A percentile compares a stretch with the other conserved stretches of the same genome.
Evolutionary conservation across 805 yeast species (phyloP).

Genomic region (Candida loeiensis): DNA sequence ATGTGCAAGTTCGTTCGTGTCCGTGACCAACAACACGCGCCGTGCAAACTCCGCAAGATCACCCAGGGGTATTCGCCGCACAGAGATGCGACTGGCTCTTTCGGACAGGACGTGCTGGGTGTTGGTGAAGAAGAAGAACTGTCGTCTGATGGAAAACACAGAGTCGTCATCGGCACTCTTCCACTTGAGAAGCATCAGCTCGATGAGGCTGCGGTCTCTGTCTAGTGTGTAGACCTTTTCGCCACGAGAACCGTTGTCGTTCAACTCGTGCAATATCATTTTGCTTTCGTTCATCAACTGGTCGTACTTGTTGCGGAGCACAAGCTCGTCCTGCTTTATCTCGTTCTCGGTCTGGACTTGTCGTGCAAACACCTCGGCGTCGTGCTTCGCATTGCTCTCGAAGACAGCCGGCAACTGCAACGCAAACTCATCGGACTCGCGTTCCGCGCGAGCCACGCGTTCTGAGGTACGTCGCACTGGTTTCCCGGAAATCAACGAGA

Average conservation of each 20-base stretch:
- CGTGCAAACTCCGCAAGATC: too few species aligned
- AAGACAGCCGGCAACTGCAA: constrained; percentile 29
- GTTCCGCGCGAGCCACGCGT: background rate
- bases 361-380: constrained; percentile 21
- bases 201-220: constrained; percentile 19
- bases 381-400: constrained; percentile 24
- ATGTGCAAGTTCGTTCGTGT: background rate
- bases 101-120: background rate
- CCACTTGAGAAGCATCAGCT: constrained; percentile 15
- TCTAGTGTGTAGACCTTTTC: constrained; percentile 16
- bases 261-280: constrained; percentile 24
- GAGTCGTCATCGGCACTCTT: constrained; percentile 10
- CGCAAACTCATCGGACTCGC: constrained; percentile 15
- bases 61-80: too few species aligned
- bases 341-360: constrained; percentile 17
- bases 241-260: constrained; percentile 29
- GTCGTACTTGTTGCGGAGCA: constrained; percentile 8
- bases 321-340: constrained; percentile 13
- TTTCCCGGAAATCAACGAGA: background rate
- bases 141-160: constrained; percentile 13
- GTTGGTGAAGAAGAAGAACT: constrained; percentile 22
- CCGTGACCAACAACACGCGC: too few species aligned
- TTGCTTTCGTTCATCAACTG: constrained; percentile 14
- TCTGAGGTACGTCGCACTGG: background rate
- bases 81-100: background rate